phyloP scores from a whole-genome alignment of 352 stramenopile genomes.

The Globisporangium abappressorium region DNA sequence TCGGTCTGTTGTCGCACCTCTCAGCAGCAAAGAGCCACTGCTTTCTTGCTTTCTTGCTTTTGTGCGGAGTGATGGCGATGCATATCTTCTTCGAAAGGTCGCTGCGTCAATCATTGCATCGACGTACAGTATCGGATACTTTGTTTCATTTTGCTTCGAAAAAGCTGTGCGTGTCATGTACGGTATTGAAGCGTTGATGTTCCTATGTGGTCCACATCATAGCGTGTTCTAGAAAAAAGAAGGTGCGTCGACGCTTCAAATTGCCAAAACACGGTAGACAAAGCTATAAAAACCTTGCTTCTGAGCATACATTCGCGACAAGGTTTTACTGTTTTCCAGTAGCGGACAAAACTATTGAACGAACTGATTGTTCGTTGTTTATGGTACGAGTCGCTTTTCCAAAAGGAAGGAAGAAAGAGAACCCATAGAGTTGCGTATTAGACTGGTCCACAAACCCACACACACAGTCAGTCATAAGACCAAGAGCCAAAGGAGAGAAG shows the following conservation, averaged over 20 bases:
- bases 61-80: background rate
- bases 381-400: background rate
- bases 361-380: background rate
- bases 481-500: background rate
- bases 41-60: background rate
- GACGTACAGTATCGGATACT: background rate
- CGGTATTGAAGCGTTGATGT: background rate
- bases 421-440: slow-evolving; percentile 2
- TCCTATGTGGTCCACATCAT: background rate
- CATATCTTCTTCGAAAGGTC: slow-evolving; percentile 12
- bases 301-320: background rate
- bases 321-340: background rate
- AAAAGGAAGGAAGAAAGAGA: slow-evolving; percentile 5
- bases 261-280: background rate
- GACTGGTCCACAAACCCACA: slow-evolving; percentile 1
- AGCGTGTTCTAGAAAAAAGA: slow-evolving; percentile 6
- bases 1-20: background rate
- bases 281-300: background rate
- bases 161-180: background rate
- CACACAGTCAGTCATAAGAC: slow-evolving; percentile 4
- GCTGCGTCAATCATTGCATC: slow-evolving; percentile 5
- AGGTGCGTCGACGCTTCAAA: background rate
- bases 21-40: background rate
- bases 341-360: background rate
- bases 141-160: background rate